Evolutionary conservation across 208 protist species (phyloP).

Genomic region (Leishmania tarentolae): DNA sequence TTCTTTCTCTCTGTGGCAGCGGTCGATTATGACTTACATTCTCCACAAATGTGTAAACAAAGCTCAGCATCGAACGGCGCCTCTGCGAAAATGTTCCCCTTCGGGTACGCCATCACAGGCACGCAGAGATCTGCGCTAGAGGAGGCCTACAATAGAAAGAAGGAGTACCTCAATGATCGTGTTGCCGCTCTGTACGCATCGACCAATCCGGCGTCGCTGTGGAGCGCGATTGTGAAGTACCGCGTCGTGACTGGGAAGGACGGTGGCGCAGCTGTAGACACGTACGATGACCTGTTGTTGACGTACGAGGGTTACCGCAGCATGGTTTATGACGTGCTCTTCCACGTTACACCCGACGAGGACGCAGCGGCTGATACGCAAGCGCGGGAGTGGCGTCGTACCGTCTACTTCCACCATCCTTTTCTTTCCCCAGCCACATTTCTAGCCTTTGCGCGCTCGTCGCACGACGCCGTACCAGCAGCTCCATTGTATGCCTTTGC

Average conservation of each 20-base stretch:
- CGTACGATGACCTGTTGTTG: constrained; percentile 70
- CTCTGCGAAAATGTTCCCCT: constrained; percentile 22
- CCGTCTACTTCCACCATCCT: constrained; percentile 82
- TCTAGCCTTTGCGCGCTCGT: constrained; percentile 66
- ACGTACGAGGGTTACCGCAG: constrained; percentile 70
- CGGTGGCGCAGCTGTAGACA: constrained; percentile 33
- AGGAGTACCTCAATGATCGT: constrained; percentile 49
- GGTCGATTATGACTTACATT: background rate
- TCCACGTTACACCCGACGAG: constrained; percentile 57
- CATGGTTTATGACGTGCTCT: constrained; percentile 79
- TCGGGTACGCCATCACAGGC: constrained; percentile 28
- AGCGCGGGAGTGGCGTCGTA: constrained; percentile 43
- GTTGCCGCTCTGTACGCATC: constrained; percentile 56
- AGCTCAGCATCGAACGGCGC: background rate
- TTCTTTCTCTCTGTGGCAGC: background rate
- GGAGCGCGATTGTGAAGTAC: constrained; percentile 79
- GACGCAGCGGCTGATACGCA: constrained; percentile 29
- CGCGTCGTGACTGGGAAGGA: constrained; percentile 24
- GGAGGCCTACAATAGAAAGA: constrained; percentile 49
- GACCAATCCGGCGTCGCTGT: constrained; percentile 75
- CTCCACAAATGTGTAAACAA: background rate
- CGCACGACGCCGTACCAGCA: constrained; percentile 58
- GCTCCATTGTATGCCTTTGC: constrained; percentile 86
- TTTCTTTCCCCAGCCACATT: constrained; percentile 89
- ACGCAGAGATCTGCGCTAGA: constrained; percentile 34